These are phyloP conservation scores for Nakazawaea siamensis DNA, from an alignment of 805 yeast genomes.

Conservation along the genomic window DNA sequence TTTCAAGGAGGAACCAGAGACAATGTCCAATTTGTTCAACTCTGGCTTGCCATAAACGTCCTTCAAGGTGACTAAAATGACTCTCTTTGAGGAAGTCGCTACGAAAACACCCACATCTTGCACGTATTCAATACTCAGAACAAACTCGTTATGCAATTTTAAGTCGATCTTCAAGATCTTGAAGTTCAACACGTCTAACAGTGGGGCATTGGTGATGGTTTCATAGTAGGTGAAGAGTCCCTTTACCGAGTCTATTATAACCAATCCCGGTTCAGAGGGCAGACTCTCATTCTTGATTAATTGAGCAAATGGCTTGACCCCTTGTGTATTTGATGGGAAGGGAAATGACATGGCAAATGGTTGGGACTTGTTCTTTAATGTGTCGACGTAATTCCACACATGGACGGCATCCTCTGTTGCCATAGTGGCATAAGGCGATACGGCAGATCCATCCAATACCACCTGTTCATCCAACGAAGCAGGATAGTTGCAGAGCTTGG, in stretches of 20 bases:
- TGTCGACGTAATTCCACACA: constrained; percentile 51
- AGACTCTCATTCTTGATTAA: constrained; percentile 31
- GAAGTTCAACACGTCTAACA: constrained; percentile 46
- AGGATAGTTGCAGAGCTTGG: constrained; percentile 44
- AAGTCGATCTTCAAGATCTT: constrained; percentile 26
- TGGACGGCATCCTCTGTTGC: constrained; percentile 42
- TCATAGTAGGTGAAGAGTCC: constrained; percentile 68
- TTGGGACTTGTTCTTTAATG: constrained; percentile 33
- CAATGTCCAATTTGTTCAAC: constrained; percentile 16
- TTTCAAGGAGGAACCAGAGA: constrained; percentile 11
- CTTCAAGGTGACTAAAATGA: constrained; percentile 51
- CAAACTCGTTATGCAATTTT: constrained; percentile 42
- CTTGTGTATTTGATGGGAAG: constrained; percentile 18
- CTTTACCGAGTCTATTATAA: constrained; percentile 47
- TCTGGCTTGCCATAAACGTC: constrained; percentile 61
- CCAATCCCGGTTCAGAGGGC: constrained; percentile 57
- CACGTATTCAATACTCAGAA: constrained; percentile 48
- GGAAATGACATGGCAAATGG: constrained; percentile 54
- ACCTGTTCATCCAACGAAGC: constrained; percentile 15
- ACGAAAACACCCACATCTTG: constrained; percentile 71
- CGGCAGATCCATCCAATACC: constrained; percentile 18
- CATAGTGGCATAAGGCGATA: constrained; percentile 21
- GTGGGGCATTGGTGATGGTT: constrained; percentile 62
- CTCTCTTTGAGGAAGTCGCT: constrained; percentile 64
- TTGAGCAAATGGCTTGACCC: constrained; percentile 41